Evolutionary conservation across 1,139 yeast species (phyloP).

Genomic region (Yamadazyma pseudoaaseri): DNA sequence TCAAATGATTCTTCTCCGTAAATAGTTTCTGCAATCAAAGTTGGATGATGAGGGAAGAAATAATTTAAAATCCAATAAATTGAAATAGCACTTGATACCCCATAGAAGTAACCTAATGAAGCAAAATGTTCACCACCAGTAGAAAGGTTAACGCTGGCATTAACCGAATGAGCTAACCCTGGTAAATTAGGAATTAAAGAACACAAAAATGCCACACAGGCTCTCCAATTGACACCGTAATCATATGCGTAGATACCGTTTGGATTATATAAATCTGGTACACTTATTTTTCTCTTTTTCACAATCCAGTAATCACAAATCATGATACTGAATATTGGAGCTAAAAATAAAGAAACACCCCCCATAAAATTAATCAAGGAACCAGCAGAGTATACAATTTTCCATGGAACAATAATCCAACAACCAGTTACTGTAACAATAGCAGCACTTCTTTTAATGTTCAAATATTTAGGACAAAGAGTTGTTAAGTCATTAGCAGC

Average conservation of each 20-base stretch:
- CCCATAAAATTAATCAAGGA: conserved; percentile 15
- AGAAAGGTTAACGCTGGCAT: conserved; percentile 10
- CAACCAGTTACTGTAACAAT: conserved; percentile 36
- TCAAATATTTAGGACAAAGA: conserved; percentile 46
- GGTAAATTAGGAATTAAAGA: conserved; percentile 16
- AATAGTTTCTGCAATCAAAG: conserved; percentile 9
- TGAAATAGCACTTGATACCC: conserved; percentile 12
- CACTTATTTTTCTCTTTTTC: conserved; percentile 12
- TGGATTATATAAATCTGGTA: conserved; percentile 15
- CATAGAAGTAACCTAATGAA: conserved; percentile 12
- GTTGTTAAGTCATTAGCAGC: conserved; percentile 55
- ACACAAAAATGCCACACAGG: conserved; percentile 14
- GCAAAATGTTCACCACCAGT: conserved; percentile 13
- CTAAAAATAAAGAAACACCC: conserved; percentile 15
- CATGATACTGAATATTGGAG: conserved; percentile 15
- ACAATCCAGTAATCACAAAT: conserved; percentile 16
- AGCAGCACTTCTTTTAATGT: conserved; percentile 50
- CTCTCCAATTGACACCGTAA: conserved; percentile 16
- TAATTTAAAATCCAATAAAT: conserved; percentile 11
- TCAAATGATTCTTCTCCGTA: conserved; percentile 7
- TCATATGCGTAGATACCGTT: conserved; percentile 13
- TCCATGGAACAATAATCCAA: conserved; percentile 38
- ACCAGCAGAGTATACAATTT: conserved; percentile 14
- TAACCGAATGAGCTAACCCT: conserved; percentile 15
- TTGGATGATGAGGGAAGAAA: conserved; percentile 12